Base-by-base conservation (phyloP, 2,329 filamentous ascomycete genomes). In the Chaetothyriales sp. region DNA sequence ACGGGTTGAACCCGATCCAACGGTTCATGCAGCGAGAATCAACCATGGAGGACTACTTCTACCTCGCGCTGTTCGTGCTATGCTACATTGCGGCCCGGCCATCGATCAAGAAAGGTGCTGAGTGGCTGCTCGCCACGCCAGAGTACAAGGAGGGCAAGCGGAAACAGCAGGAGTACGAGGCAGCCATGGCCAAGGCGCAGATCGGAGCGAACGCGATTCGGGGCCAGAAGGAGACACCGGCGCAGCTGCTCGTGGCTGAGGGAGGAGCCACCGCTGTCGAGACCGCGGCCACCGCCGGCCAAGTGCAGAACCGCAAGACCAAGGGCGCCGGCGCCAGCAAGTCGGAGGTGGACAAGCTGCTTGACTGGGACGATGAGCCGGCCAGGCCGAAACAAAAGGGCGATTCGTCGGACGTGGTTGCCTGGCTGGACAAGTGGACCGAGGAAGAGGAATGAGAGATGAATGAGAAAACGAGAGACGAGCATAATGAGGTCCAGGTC, bases 321-420 rank as follows among this genome's bases (percentile, higher is more conserved):
- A 59, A 57, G 43, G 46, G 49, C 26, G 3, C 48, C 8, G 44
- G 48, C 20, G n/a, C 43, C 5, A 56, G 57, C 20, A 60, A 57
- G 49, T 54, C 57, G 15, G 52, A 48, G 32, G 44, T 43, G 46
- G 58, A 60, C 15, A 54, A 57, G 49, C 50, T 58, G n/a, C 36
- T 60, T 18, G 57, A 60, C 44, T 60, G 58, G 58, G 58, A 60
- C n/a, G 58, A 59, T 46, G 56, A 57, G 51, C 55, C 57, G 5
- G 49, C 44, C 22, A 51, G 53, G 45, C 48, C 50, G 28, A 47
- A 49, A 10, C 42, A 26, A 5, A 52, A 56, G 26, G 55, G 53
- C 19, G 58, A 53, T 20, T 53, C 54, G 36, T 18, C 48, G 48
- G 58, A 60, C 32, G 52, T 60, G 42, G 55, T 56, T 43, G 39